Evolutionary conservation across 176 grass and related monocot genomes (phyloP), one percentile per base, ranked within the genome.

Genomic region (Alloteropsis semialata): DNA sequence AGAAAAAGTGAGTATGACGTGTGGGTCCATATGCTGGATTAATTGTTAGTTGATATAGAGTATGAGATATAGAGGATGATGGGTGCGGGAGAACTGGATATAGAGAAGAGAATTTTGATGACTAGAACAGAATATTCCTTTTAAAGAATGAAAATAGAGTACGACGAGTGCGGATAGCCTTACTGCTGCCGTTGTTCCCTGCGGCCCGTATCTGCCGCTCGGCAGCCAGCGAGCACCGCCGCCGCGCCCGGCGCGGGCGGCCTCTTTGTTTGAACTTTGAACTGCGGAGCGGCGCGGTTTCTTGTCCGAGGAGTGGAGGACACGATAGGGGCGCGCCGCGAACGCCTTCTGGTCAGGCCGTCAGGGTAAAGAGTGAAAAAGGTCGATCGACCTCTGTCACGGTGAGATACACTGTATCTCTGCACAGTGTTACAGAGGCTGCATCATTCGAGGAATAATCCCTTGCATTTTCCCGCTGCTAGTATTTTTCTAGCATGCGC

Each of bases 181-280:
- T 29, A 34, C 69, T 60, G 50, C 68, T 80, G 38, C 11, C 38
- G 76, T 13, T 42, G 76, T 18, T 29, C 67, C 38, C 64, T 39
- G 48, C 64, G 4, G 36, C 56, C 19, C 22, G 29, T 16, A 6
- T 60, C 76, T 37, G 29, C 44, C 44, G 43, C 44, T 79, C 42
- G 5, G 43, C 44, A 50, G 44, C 39, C 0, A 9, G 39, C 50
- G 21, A 25, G 9, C 43, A 50, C 29, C 7, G 77, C 45, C 62
- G 58, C 13, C 65, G 37, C 18, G 33, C 10, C 18, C 15, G 57
- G 12, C 38, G n/a, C 10, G 14, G 10, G 16, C 18, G 34, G 16
- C 25, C 6, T 53, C 55, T 4, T 62, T 60, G 82, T 86, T 91
- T 81, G 85, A 91, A 91, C n/a, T n/a, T 81, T 51, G n/a, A 68